phyloP scores from a whole-genome alignment of 352 stramenopile species.

The Globisporangium nodosum region DNA sequence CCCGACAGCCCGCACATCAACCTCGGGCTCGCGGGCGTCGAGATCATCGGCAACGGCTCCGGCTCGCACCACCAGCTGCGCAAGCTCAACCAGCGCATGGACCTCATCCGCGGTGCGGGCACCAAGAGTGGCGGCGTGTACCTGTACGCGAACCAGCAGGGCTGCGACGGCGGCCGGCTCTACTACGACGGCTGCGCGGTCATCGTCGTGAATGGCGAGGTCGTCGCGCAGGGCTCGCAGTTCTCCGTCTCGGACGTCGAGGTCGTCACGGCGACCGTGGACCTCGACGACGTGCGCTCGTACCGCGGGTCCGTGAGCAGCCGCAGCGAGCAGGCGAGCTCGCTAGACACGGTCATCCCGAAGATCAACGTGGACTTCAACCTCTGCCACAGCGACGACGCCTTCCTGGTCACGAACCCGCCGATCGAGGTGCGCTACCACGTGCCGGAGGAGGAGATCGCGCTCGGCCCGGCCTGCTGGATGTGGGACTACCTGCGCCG shows the following conservation, averaged over 20 bases:
- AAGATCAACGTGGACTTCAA: conserved; percentile 74
- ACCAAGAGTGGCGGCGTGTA: conserved; percentile 98
- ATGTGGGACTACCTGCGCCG: conserved; percentile 98
- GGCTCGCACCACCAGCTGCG: conserved; percentile 97
- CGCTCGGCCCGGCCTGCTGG: conserved; percentile 96
- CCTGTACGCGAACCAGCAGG: conserved; percentile 97
- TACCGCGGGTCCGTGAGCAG: conserved; percentile 93
- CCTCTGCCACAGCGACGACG: conserved; percentile 60
- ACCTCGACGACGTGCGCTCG: conserved; percentile 97
- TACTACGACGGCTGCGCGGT: conserved; percentile 98
- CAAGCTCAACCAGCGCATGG: conserved; percentile 90
- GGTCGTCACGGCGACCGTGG: conserved; percentile 95
- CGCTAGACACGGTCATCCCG: conserved; percentile 54
- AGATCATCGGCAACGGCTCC: conserved; percentile 98
- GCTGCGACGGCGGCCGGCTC: conserved; percentile 94
- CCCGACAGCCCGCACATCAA: conserved; percentile 94
- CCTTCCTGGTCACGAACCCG: conserved; percentile 30
- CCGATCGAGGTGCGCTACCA: conserved; percentile 76
- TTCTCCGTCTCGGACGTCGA: conserved; percentile 97
- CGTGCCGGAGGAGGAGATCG: conserved; percentile 96
- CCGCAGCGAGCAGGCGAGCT: conserved; percentile 92
- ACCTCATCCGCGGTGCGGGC: conserved; percentile 88
- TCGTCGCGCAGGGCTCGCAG: conserved; percentile 95
- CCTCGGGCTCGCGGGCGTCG: conserved; percentile 90
- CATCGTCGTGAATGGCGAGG: conserved; percentile 96